These are phyloP conservation scores for Capsicum baccatum DNA, from an alignment of 257 asterid genomes.

Conservation along the genomic window DNA sequence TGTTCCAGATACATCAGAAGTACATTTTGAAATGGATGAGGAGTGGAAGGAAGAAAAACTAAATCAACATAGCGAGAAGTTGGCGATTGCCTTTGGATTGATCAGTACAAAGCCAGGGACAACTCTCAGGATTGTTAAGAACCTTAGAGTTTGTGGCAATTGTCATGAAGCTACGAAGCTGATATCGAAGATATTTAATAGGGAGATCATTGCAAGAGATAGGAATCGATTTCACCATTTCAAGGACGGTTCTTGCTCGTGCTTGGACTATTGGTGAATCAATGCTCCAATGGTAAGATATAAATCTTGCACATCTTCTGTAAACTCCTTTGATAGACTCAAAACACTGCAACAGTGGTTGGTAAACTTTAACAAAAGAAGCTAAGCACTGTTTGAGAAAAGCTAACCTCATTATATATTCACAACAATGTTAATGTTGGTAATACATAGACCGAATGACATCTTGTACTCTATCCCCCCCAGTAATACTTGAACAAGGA, in stretches of 20 bases:
- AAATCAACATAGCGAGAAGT: background rate
- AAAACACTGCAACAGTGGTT: background rate
- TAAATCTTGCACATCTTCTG: background rate
- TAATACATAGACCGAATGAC: background rate
- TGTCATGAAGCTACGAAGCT: constrained; percentile 35
- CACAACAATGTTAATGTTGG: background rate
- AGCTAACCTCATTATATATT: background rate
- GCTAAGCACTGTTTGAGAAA: too few species aligned
- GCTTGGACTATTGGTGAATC: constrained; percentile 45
- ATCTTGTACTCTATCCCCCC: too few species aligned
- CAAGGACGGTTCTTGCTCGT: constrained; percentile 40
- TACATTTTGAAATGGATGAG: background rate
- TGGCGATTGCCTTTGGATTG: constrained; percentile 45
- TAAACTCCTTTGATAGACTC: background rate
- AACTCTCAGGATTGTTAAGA: constrained; percentile 38
- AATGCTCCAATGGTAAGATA: constrained; percentile 1
- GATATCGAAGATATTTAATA: constrained; percentile 40
- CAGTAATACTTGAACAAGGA: background rate
- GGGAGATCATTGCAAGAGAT: constrained; percentile 46
- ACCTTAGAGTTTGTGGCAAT: constrained; percentile 35
- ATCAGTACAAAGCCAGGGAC: constrained; percentile 33
- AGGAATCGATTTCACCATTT: constrained; percentile 46
- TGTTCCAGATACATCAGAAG: constrained; percentile 37
- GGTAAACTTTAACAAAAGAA: background rate
- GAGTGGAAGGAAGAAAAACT: too few species aligned